Base-by-base conservation (phyloP, 495 filamentous ascomycete genomes). In the Glutinoglossum americanum region DNA sequence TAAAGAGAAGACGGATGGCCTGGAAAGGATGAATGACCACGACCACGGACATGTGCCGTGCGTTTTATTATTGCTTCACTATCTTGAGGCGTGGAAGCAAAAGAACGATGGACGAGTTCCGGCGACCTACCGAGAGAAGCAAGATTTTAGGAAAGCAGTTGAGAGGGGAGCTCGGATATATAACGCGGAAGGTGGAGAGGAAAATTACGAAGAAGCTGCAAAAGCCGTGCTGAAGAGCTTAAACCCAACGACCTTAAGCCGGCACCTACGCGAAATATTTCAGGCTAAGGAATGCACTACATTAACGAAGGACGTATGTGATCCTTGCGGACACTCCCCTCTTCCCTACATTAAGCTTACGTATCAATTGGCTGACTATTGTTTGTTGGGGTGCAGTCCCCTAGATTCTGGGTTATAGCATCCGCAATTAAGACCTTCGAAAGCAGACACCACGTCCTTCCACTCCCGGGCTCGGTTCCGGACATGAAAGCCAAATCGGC, bases 401-500 rank as follows among this genome's bases (percentile, higher is more conserved):
- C 79, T 9, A 68, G 70, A 54, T 99, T 97, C 72, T 99, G 92
- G 92, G 68, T 94, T 59, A 89, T 96, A 63, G 85, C 89, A 9
- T 74, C 82, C 61, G 90, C 89, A 1, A 74, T 97, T 61, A 76
- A 75, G 39, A 62, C 74, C 32, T 99, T 97, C 70, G 81, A 90
- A 64, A 65, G 70, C 13, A 75, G 73, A 56, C 80, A 94, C 63
- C 70, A 73, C 21, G 75, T 80, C 41, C 76, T 97, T 6, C 92
- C 92, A 21, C 71, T 99, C 0, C 84, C 89, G 1, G 93, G 92
- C 49, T 81, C 82, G 21, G 73, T 97, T 15, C 93, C 92, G 6
- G 92, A 99, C 69, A 99, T 99, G 92, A 99, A 99, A 71, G 87
- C 92, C 32, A 79, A 89, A 67, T 94, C 88, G 21, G 81, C 77